A percentile compares a stretch with the other conserved stretches of the same genome.
Conservation (phyloP, 768 basidiomycete genomes). For the Phanerodontia chrysosporium region DNA sequence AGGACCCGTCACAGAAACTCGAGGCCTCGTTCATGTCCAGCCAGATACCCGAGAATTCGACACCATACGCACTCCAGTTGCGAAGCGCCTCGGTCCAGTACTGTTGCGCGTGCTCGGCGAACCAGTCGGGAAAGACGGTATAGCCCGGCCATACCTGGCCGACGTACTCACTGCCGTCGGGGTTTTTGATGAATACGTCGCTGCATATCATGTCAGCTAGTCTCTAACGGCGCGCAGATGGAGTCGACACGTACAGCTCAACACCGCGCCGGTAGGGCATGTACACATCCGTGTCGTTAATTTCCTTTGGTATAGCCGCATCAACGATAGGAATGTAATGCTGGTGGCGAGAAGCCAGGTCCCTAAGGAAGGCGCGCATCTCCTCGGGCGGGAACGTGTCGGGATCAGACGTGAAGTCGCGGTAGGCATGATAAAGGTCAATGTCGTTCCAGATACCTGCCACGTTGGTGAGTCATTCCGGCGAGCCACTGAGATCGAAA, state of each 20-base stretch:
- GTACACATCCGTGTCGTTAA: slow-evolving; percentile 65
- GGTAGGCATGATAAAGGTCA: slow-evolving; percentile 62
- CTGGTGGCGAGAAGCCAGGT: slow-evolving; percentile 50
- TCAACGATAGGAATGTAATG: slow-evolving; percentile 70
- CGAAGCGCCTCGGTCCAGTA: slow-evolving; percentile 61
- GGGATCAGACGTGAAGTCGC: slow-evolving; percentile 69
- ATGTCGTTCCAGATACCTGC: slow-evolving; percentile 78
- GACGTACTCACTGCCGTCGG: slow-evolving; percentile 64
- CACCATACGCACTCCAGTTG: slow-evolving; percentile 49
- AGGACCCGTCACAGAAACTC: slow-evolving; percentile 60
- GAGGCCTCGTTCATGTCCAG: slow-evolving; percentile 65
- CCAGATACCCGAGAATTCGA: slow-evolving; percentile 63
- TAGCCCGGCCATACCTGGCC: slow-evolving; percentile 80
- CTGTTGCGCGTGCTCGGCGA: slow-evolving; percentile 43
- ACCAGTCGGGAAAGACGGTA: slow-evolving; percentile 66
- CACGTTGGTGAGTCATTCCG: not conserved
- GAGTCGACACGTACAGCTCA: slow-evolving; percentile 43
- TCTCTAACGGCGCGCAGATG: not conserved
- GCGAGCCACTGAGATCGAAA: not conserved
- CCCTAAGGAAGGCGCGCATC: slow-evolving; percentile 46
- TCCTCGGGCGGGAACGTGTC: slow-evolving; percentile 54
- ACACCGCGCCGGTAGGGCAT: slow-evolving; percentile 60
- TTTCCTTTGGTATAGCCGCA: slow-evolving; percentile 51
- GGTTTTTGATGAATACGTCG: slow-evolving; percentile 69
- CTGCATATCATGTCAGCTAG: slow-evolving; percentile 27